Conservation (phyloP, 2,329 filamentous ascomycete genomes). For the Mycosphaerella sp. region DNA sequence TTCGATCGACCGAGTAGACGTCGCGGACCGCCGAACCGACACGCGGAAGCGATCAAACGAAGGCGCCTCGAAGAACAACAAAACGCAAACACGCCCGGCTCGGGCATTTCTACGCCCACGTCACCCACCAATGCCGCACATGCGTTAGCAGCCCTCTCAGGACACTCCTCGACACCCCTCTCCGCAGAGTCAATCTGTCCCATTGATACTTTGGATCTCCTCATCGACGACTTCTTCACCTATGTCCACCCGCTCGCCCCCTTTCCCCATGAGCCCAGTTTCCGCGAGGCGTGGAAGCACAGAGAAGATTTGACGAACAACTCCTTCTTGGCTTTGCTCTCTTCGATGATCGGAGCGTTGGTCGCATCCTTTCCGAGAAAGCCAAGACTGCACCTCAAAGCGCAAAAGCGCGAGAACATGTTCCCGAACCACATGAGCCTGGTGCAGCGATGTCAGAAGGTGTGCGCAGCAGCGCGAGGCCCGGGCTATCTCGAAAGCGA, state of each 20-base stretch:
- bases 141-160: slow-evolving; percentile 46
- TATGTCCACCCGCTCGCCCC: slow-evolving; percentile 72
- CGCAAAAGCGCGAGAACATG: slow-evolving; percentile 55
- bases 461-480: slow-evolving; percentile 62
- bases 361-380: slow-evolving; percentile 71
- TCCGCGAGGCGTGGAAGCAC: slow-evolving; percentile 60
- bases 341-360: slow-evolving; percentile 67
- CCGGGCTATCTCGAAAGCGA: slow-evolving; percentile 49
- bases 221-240: slow-evolving; percentile 77
- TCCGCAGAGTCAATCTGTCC: slow-evolving; percentile 66
- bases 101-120: slow-evolving; percentile 41
- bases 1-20: slow-evolving; percentile 58
- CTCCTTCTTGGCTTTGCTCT: slow-evolving; percentile 62
- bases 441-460: slow-evolving; percentile 63
- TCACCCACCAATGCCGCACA: slow-evolving; percentile 50
- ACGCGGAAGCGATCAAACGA: slow-evolving; percentile 61
- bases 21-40: slow-evolving; percentile 59
- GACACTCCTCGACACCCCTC: slow-evolving; percentile 40
- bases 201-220: slow-evolving; percentile 58
- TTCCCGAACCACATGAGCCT: slow-evolving; percentile 64
- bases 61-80: slow-evolving; percentile 44
- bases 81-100: slow-evolving; percentile 35
- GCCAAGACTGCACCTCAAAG: slow-evolving; percentile 62
- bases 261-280: slow-evolving; percentile 73
- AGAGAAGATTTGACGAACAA: slow-evolving; percentile 61